phyloP scores from a whole-genome alignment of 495 filamentous ascomycete genomes.

The Hyaloscypha bicolor region DNA sequence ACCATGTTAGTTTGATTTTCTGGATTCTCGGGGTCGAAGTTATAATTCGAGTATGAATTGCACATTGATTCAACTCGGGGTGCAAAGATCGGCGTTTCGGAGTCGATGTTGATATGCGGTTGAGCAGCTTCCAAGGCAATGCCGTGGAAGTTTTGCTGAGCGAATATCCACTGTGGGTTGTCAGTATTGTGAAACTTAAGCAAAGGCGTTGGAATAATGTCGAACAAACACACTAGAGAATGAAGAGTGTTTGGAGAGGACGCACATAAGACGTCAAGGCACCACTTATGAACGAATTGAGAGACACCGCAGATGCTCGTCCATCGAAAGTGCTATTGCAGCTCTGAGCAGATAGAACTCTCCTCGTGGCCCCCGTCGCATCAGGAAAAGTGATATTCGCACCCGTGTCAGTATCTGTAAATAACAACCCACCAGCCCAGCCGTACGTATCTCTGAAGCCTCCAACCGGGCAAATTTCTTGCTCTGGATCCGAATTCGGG shows the following conservation, averaged over 20 bases:
- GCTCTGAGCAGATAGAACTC: slow-evolving; percentile 5
- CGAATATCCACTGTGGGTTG: not conserved
- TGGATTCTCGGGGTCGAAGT: slow-evolving; percentile 5
- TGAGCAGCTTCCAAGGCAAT: slow-evolving; percentile 9
- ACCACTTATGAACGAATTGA: slow-evolving; percentile 1
- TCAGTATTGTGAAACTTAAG: not conserved
- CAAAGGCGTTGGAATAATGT: too few relatives aligned
- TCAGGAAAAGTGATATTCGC: slow-evolving; percentile 4
- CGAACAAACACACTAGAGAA: not conserved
- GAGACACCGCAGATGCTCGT: not conserved
- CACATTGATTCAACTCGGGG: slow-evolving; percentile 12
- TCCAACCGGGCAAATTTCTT: slow-evolving; percentile 5
- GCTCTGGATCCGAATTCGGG: not conserved
- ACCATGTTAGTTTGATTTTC: slow-evolving; percentile 9
- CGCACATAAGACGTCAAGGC: not conserved
- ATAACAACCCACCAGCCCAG: slow-evolving; percentile 1
- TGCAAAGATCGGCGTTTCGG: slow-evolving; percentile 6
- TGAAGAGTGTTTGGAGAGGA: not conserved
- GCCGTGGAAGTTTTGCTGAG: slow-evolving; percentile 4
- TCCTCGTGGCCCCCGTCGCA: not conserved
- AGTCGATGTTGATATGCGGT: slow-evolving; percentile 11
- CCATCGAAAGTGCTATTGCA: slow-evolving; percentile 12
- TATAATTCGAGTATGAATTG: slow-evolving; percentile 7
- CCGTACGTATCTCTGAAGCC: not conserved
- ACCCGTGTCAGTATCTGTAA: slow-evolving; percentile 1